Evolutionary conservation across 1,284 basidiomycete species (phyloP), one percentile per base, ranked within the genome.

Genomic region (Marasmius oreades): DNA sequence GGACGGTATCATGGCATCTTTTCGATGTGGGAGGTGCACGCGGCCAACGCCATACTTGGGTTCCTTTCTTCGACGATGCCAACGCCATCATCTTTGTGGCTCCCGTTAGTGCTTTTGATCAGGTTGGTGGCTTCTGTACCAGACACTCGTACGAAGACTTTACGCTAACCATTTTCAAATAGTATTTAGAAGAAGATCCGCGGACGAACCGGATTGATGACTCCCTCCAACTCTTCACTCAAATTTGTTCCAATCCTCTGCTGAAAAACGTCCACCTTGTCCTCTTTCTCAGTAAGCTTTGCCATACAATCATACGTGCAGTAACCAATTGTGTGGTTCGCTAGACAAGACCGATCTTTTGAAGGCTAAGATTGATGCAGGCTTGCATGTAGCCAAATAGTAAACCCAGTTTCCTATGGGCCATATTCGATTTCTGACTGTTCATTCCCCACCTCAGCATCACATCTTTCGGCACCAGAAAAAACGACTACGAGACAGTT

Each of bases 11-110:
- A 11, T 92, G 90, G 89, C 86, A 90, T 67, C 73, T 92, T 8
- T 92, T 77, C 73, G 90, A 92, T 63, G 90, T 92, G 3, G 90
- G 90, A 50, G 90, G 90, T 52, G 88, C 90, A 20, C 78, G 90
- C 55, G 89, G 90, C n/a, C 89, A 92, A 66, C 80, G 90, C 45
- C 88, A 92, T 66, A 81, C 85, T 0, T 92, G 90, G 90, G 85
- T 90, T 31, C 77, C 78, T 6, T 92, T 87, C 66, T 92, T 92
- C 63, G 90, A 92, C 66, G 88, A 91, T 64, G 89, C 90, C 12
- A 90, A 88, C 58, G 90, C 90, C 24, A 92, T 92, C 66, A 92
- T 92, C 55, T 92, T 92, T 67, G 80, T 92, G 52, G 89, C 90
- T 31, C 90, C 90, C n/a, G 83, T 92, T 58, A 91, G 88, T 66